These are phyloP conservation scores for Actinomortierella wolfii DNA, from an alignment of 371 early-diverging fungal species.

Conservation along the genomic window DNA sequence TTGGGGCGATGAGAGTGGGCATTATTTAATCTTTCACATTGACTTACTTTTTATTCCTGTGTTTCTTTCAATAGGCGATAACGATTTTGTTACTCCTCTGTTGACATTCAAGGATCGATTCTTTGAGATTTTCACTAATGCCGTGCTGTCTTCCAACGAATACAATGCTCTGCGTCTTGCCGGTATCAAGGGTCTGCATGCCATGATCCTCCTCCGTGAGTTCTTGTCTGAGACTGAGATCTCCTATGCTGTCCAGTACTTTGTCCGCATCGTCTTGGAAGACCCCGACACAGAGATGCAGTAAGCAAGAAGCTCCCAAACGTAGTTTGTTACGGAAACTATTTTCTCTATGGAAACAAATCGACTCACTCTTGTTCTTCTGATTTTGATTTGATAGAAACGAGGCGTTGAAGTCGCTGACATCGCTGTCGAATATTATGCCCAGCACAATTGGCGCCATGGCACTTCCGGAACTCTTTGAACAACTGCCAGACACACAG, in stretches of 20 bases:
- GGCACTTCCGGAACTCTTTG: slow-evolving; percentile 43
- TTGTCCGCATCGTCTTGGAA: slow-evolving; percentile 58
- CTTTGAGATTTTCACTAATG: slow-evolving; percentile 66
- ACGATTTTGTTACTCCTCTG: slow-evolving; percentile 60
- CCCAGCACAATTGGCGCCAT: slow-evolving; percentile 33
- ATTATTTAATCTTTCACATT: no score
- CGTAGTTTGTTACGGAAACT: no score
- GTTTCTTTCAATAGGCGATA: slow-evolving; percentile 38
- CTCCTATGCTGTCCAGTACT: slow-evolving; percentile 60
- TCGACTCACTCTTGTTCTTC: no score
- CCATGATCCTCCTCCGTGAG: slow-evolving; percentile 62
- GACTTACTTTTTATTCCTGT: no score
- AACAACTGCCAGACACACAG: slow-evolving; percentile 37
- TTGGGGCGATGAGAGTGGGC: no score
- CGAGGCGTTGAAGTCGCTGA: slow-evolving; percentile 42
- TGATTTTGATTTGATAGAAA: slow-evolving; percentile 15
- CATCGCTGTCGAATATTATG: slow-evolving; percentile 42
- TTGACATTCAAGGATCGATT: slow-evolving; percentile 68
- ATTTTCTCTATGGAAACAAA: no score
- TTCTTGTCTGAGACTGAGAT: slow-evolving; percentile 67
- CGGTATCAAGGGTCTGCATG: slow-evolving; percentile 69
- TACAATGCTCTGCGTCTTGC: slow-evolving; percentile 70
- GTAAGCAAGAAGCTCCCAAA: slow-evolving; percentile 20
- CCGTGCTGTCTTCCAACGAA: slow-evolving; percentile 64
- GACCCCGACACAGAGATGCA: slow-evolving; percentile 58